Evolutionary conservation across 179 eudicot genomes (phyloP).

Genomic region (Spinacia oleracea): DNA sequence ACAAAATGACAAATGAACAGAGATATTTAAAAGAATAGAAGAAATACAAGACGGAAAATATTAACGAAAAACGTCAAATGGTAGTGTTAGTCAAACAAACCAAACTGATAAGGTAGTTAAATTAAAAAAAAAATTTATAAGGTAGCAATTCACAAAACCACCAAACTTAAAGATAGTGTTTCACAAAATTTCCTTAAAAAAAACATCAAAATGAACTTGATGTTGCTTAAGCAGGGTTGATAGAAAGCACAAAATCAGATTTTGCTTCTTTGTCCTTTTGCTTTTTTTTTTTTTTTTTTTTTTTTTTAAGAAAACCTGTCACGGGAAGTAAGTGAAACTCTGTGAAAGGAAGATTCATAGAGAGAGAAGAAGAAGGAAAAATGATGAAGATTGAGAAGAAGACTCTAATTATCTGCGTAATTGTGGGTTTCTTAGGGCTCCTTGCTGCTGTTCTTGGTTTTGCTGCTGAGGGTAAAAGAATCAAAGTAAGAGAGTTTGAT

Average conservation of each 20-base stretch:
- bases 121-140: too few species aligned
- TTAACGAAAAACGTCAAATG: too few species aligned
- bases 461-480: constrained; percentile 77
- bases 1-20: too few species aligned
- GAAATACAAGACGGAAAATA: too few species aligned
- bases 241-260: neutral
- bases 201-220: neutral
- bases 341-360: neutral
- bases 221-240: neutral
- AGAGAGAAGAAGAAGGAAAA: neutral
- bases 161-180: too few species aligned
- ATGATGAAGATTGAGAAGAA: constrained; percentile 51
- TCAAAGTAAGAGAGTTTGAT: constrained; percentile 44
- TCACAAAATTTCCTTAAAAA: too few species aligned
- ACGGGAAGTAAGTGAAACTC: neutral
- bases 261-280: neutral
- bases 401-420: constrained; percentile 44
- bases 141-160: too few species aligned
- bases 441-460: constrained; percentile 70
- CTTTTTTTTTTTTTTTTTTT: neutral
- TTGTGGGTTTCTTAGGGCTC: constrained; percentile 76
- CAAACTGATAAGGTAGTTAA: too few species aligned
- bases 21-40: too few species aligned
- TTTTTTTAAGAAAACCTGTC: neutral
- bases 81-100: too few species aligned